Base-by-base conservation (phyloP, 306 rosid species). In the Acacia acuminata region DNA sequence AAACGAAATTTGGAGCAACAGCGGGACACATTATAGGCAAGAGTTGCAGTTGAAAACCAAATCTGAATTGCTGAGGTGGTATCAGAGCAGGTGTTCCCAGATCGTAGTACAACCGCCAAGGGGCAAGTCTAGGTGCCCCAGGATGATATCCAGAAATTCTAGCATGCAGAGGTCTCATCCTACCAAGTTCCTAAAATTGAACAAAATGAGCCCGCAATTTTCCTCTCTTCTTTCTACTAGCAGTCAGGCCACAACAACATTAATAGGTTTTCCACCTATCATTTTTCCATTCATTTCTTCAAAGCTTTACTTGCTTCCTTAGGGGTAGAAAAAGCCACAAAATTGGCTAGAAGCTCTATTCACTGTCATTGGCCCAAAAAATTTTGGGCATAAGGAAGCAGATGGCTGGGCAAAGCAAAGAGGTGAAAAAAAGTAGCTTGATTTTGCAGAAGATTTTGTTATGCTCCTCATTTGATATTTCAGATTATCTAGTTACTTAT, bases 151-250 rank as follows among this genome's bases (percentile, higher is more conserved):
- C 90, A 61, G 91, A 86, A 82, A 94, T 79, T 78, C 88, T 94
- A 0, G 93, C 76, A 32, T 89, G 82, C 77, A 91, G 20, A 19
- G 90, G 89, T 69, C 90, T 20, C 66, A 94, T 84, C 48, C 86
- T 94, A 77, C 87, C 85, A 47, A 88, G 85, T 44, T n/a, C n/a
- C 82, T 87, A 15, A 91, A 77, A 77, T 79, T 93, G 97, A 69
- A 97, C 76, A 86, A 93, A 93, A 3, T 90, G 98, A 30, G 90
- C 99, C 94, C 87, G 93, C 76, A 95, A 79, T 94, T 83, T 85
- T 92, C 71, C 98, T 87, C 66, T 95, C 97, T 77, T 95, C 99
- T 78, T 90, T 95, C 51, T 90, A 90, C 84, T 95, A 98, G 2
- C 32, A n/a, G n/a, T n/a, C 2, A 30, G 45, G 98, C 99, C 43